Evolutionary conservation across 495 filamentous ascomycete species (phyloP), one percentile per base, ranked within the genome.

Genomic region (Baudoinia panamericana): DNA sequence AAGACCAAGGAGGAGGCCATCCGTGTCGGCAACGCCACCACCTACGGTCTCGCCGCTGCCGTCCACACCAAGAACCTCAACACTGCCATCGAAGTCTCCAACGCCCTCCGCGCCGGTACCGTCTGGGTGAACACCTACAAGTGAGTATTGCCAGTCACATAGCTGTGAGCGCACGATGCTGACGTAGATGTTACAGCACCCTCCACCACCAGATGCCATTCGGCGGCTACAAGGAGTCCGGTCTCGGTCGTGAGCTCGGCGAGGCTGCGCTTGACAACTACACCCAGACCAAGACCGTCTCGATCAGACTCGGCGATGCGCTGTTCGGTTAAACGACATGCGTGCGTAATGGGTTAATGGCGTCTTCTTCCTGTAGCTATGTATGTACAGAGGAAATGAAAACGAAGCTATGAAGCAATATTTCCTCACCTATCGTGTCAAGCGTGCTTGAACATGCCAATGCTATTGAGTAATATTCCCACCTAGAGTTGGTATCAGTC

Each of bases 111-210:
- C 47, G 90, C 90, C 21, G 90, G 87, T 56, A 96, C 90, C 49
- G 83, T 94, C 53, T 96, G 90, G 90, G 76, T 94, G 55, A 94
- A 94, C 73, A 76, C 63, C 61, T 92, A 85, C 64, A 96, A 97
- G 31, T 34, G 26, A 28, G 26, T 28, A 8, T 28, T 8, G 26
- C 8, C 26, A 28, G 26, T 28, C 26, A 28, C 26, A 28, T 28
- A 8, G 26, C n/a, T 28, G 26, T 28, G 26, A 8, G n/a, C n/a
- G n/a, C n/a, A n/a, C n/a, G n/a, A 28, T 28, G 26, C 26, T 28
- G n/a, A 28, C 26, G n/a, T 8, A 8, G 8, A 28, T 8, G 26
- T 28, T n/a, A n/a, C n/a, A n/a, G n/a, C 70, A 62, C 82, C 55
- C 71, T 95, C 36, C 73, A 80, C 60, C 78, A 83, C 65, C 76